Conservation (phyloP, 2,329 filamentous ascomycete species). For the Cladosporium oxysporum region DNA sequence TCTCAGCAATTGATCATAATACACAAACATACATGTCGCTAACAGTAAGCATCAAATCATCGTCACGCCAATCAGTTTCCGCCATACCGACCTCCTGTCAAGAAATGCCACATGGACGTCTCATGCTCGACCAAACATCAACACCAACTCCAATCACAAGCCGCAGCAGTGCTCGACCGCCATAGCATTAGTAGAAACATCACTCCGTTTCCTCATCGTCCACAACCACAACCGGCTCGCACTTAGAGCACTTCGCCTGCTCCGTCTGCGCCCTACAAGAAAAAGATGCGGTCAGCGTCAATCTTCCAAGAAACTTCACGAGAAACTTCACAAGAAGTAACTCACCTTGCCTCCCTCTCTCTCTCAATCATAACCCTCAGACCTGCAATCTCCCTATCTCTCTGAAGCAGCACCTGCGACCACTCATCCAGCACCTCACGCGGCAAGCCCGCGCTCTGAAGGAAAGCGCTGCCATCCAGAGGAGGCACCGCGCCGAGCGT, state of each 20-base stretch:
- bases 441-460: not conserved
- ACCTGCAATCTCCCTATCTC: conserved; percentile 5
- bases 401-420: conserved; percentile 16
- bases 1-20: not conserved
- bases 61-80: not conserved
- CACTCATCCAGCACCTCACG: conserved; percentile 15
- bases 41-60: not conserved
- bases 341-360: conserved; percentile 9
- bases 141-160: not conserved
- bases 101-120: not conserved
- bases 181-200: not conserved
- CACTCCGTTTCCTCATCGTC: not conserved
- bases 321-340: not conserved
- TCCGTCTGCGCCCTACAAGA: not conserved
- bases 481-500: not conserved
- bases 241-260: not conserved
- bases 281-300: not conserved
- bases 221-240: not conserved
- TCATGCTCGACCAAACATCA: not conserved
- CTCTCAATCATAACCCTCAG: not conserved
- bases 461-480: not conserved
- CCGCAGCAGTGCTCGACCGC: not conserved
- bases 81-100: not conserved
- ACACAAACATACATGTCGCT: not conserved
- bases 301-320: not conserved